phyloP scores from a whole-genome alignment of 2,329 filamentous ascomycete species.

The Diaporthe batatas region DNA sequence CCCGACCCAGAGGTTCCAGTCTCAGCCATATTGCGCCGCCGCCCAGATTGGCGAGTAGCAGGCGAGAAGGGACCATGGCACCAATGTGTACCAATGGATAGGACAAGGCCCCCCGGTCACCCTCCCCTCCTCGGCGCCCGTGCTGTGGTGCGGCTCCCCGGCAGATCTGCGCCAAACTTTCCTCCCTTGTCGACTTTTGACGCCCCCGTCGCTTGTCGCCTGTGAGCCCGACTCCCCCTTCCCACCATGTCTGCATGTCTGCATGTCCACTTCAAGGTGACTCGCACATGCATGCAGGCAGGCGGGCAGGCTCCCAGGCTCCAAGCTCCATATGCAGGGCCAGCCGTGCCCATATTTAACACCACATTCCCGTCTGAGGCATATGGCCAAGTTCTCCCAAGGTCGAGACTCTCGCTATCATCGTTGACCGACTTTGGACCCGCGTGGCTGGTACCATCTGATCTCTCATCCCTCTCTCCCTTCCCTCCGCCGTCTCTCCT shows the following conservation, averaged over 20 bases:
- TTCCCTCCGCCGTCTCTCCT: conserved; percentile 50
- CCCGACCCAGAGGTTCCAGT: background rate
- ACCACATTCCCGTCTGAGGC: conserved; percentile 40
- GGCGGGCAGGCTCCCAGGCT: conserved; percentile 13
- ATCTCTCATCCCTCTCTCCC: conserved; percentile 37
- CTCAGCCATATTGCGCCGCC: conserved; percentile 37
- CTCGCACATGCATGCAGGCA: background rate
- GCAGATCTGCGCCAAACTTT: conserved; percentile 30
- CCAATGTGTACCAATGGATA: background rate
- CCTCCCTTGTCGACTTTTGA: conserved; percentile 36
- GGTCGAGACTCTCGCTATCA: conserved; percentile 31
- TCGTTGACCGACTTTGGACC: conserved; percentile 24
- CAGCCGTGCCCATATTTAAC: conserved; percentile 40
- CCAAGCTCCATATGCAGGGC: conserved; percentile 27
- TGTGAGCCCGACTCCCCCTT: conserved; percentile 10
- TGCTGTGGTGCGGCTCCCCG: conserved; percentile 35
- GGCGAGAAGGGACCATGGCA: conserved; percentile 6
- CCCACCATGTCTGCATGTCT: conserved; percentile 7
- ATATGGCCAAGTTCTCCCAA: conserved; percentile 23
- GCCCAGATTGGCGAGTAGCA: conserved; percentile 40
- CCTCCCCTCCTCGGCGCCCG: conserved; percentile 23
- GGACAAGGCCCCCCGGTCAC: background rate
- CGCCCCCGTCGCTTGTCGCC: conserved; percentile 20
- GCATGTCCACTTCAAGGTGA: conserved; percentile 15
- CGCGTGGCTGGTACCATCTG: conserved; percentile 37